Evolutionary conservation across 345 rosid genomes (phyloP), one percentile per base, ranked within the genome.

Genomic region (Excoecaria agallocha): DNA sequence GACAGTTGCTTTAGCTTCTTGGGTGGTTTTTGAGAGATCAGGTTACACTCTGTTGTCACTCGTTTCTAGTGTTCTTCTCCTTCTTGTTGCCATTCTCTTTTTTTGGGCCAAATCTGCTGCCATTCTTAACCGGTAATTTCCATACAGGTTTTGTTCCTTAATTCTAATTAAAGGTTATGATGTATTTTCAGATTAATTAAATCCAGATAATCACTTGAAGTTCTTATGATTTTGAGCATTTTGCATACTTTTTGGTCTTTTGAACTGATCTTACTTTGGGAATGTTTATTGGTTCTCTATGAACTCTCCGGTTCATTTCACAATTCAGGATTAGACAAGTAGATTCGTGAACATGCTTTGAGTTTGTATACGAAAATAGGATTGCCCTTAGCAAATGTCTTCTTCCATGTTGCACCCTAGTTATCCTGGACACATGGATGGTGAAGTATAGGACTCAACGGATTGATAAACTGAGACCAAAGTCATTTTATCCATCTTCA

Each of bases 51-150:
- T 96, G 63, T n/a, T 96, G 61, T 90, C 97, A 48, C 95, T 96
- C 71, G 74, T 85, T 82, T 90, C 97, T 51, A 90, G 92, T 78
- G 98, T 96, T 80, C 87, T 93, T 25, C 91, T 93, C 67, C 96
- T 96, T 72, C 94, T 96, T 65, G 57, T 83, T 71, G 79, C 82
- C 78, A 88, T 91, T 82, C 89, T 96, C 61, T 93, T 96, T 70
- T 80, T 93, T 54, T 96, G 97, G 99, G 92, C 97, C 82, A 96
- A 93, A 91, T 90, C 97, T 75, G 99, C 99, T 17, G 86, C 97
- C 49, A 81, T 90, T 81, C 96, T 96, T 73, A 93, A 90, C 80
- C 75, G 98, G 98, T 92, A 85, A 74, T 46, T 70, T 67, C 7
- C 63, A 60, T 30, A 74, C 25, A 57, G 50, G 37, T 56, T 61